Evolutionary conservation across 352 stramenopile species (phyloP), one percentile per base, ranked within the genome.

Genomic region (Blastocystis sp.): DNA sequence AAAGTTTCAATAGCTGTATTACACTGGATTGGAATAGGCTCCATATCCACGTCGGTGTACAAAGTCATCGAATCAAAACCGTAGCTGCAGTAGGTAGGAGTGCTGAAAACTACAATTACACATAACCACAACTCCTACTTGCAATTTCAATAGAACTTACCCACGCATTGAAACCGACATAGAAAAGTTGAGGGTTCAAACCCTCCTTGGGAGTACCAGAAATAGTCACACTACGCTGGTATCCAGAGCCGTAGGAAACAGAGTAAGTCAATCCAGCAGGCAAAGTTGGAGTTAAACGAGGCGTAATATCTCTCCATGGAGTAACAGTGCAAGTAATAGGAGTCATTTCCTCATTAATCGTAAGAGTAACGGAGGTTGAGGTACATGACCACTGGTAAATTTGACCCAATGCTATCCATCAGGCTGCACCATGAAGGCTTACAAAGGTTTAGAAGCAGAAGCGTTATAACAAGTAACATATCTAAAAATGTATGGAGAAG

Each of bases 61-160:
- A 85, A 34, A 43, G 73, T 85, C 73, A 85, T 85, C 5, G 50
- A 64, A 65, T 85, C 73, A 55, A 85, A 85, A 85, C 73, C 73
- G 13, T 85, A 85, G 73, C 73, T 85, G 50, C 73, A 85, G 3
- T 50, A 85, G 11, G 73, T 85, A 24, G 73, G 73, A 20, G 34
- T 43, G 20, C 43, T 53, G 20, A 54, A 85, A 20, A 85, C 73
- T 85, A 85, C 3, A 43, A 43, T 5, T 11, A 30, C 9, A 8
- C 3, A 53, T 13, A 50, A 47, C 2, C 11, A 45, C 26, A 66
- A 47, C 0, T 6, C 34, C n/a, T 53, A 85, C 73, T 55, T 53
- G 50, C 43, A 85, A 85, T 85, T 34, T 85, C 73, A 30, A 85
- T 45, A 24, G 73, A 53, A 24, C 73, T 85, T 26, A 85, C 45